Percentiles rank a stretch among this genome's conserved stretches.
Evolutionary conservation across 768 basidiomycete species (phyloP).

Genomic region (Suillus plorans): DNA sequence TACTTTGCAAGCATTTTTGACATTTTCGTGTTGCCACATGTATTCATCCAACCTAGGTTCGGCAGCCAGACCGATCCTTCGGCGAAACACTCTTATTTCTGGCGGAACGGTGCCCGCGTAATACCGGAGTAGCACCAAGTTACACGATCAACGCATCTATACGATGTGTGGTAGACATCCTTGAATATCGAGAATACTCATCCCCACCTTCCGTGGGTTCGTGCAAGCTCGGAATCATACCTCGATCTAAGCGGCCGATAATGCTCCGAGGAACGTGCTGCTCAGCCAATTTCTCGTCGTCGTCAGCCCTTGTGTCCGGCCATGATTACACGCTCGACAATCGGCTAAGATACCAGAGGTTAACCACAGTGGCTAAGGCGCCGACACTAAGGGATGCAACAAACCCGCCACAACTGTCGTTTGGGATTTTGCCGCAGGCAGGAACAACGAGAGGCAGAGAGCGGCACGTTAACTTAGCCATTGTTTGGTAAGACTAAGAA

Average conservation of each 20-base stretch:
- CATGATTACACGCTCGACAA: constrained; percentile 56
- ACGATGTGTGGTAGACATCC: no score
- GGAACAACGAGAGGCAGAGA: not conserved
- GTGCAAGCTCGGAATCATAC: constrained; percentile 45
- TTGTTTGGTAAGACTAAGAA: constrained; percentile 60
- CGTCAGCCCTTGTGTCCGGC: constrained; percentile 56
- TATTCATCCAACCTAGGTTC: no score
- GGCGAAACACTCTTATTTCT: no score
- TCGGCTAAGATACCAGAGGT: constrained; percentile 52
- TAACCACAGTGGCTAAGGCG: not conserved
- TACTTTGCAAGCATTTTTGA: no score
- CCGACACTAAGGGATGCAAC: not conserved
- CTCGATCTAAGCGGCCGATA: constrained; percentile 57
- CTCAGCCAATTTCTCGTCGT: constrained; percentile 3
- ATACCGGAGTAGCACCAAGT: no score
- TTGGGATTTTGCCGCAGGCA: no score
- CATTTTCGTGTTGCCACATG: no score
- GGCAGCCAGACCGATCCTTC: no score
- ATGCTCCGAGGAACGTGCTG: constrained; percentile 51
- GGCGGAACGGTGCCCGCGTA: no score
- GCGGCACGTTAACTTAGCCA: constrained; percentile 38
- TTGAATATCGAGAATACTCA: not conserved
- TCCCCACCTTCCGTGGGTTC: constrained; percentile 25
- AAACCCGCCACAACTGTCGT: not conserved
- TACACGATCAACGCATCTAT: no score